Evolutionary conservation across 148 eudicot genomes (phyloP), one percentile per base, ranked within the genome.

Genomic region (Rheum nobile): DNA sequence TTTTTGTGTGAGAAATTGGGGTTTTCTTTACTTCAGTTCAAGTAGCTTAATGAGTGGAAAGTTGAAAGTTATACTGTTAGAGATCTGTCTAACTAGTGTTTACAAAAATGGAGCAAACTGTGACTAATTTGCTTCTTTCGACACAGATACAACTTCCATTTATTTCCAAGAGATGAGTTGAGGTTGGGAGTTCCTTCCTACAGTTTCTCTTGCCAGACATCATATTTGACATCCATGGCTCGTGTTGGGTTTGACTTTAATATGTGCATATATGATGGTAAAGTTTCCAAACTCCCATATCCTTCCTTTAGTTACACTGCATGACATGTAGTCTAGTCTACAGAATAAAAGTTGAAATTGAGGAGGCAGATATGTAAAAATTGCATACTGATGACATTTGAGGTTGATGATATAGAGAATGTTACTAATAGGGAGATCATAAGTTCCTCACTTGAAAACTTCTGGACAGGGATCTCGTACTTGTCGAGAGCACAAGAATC

Each of bases 181-280:
- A 92, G 80, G 81, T 72, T 73, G 9, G 95, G 94, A 83, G 83
- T 92, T 92, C 97, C 97, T 48, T 86, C 91, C 72, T 90, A 96
- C 78, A 87, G 87, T 81, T 96, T 96, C 83, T 85, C 91, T 19
- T 96, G 96, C 72, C 99, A 96, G 78, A 84, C 96, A 59, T 90
- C 99, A 32, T 89, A 86, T 80, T 80, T 96, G 87, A 83, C 87
- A 31, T 82, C 97, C 42, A 92, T 96, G 99, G 97, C 92, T 77
- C 83, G 78, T 76, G 87, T 89, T 81, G 99, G 96, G 37, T 92
- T 96, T 79, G 97, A 96, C 83, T 96, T 96, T 67, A 96, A 96
- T 84, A 79, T 84, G 80, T 96, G 99, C 83, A 86, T 96, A 78
- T 78, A 87, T 75, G 87, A 90, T 68, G 99, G 99, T 92, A 88